These are phyloP conservation scores for Tuber calosporum DNA, from an alignment of 495 filamentous ascomycete species.

Conservation along the genomic window DNA sequence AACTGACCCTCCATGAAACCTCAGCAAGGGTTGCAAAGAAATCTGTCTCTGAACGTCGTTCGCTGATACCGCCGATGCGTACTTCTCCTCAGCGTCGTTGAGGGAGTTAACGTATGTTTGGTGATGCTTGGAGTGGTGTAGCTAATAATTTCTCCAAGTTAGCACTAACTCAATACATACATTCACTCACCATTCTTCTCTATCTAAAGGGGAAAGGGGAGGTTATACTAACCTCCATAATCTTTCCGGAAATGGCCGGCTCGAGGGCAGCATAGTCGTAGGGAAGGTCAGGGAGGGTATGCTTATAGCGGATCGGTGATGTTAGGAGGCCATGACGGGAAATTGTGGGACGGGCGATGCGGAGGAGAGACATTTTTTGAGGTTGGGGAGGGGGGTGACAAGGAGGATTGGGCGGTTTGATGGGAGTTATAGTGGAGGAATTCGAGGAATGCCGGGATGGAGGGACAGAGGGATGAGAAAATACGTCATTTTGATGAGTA, in stretches of 20 bases:
- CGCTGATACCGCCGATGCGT: slow-evolving; percentile 53
- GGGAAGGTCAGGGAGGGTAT: slow-evolving; percentile 85
- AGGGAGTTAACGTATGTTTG: slow-evolving; percentile 69
- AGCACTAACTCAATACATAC: neutral
- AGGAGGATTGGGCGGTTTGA: slow-evolving; percentile 6
- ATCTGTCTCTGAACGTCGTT: slow-evolving; percentile 63
- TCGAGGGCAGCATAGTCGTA: slow-evolving; percentile 92
- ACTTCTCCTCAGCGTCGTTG: slow-evolving; percentile 58
- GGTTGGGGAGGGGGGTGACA: neutral
- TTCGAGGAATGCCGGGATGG: neutral
- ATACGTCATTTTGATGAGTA: slow-evolving; percentile 35
- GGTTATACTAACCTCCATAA: slow-evolving; percentile 68
- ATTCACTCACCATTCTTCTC: neutral
- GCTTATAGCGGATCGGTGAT: slow-evolving; percentile 76
- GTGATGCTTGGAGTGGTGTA: slow-evolving; percentile 74
- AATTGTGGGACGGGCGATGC: slow-evolving; percentile 45
- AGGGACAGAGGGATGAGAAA: slow-evolving; percentile 1
- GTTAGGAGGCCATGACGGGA: slow-evolving; percentile 49
- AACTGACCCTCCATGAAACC: slow-evolving; percentile 73
- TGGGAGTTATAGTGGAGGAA: slow-evolving; percentile 3
- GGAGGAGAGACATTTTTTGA: slow-evolving; percentile 45
- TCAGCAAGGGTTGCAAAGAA: slow-evolving; percentile 75
- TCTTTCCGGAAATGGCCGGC: slow-evolving; percentile 87
- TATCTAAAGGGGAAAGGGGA: neutral
- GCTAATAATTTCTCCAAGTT: slow-evolving; percentile 52